Base-by-base conservation (phyloP, 805 yeast species). In the Phaffomyces antillensis region DNA sequence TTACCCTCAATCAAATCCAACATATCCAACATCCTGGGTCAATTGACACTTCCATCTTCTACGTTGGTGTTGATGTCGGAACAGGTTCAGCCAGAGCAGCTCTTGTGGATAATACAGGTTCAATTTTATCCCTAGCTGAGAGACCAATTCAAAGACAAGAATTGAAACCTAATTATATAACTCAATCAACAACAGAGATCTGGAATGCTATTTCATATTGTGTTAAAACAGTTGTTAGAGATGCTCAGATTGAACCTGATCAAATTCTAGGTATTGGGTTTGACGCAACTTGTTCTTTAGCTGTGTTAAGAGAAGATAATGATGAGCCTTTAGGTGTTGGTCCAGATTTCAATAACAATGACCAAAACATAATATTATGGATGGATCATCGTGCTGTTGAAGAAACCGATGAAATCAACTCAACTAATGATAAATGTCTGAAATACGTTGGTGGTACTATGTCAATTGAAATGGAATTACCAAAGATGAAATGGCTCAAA, bases 401-500 rank as follows among this genome's bases (percentile, higher is more conserved):
- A 8, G 96, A 91, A 61, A 89, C 96, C 13, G 69, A 78, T 45
- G 76, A 70, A 45, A 89, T 93, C 62, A 91, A 91, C 65, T 77
- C 82, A 36, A 84, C 96, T 0, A 75, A 76, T 32, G 95, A 88
- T 59, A 79, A 77, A 58, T 79, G 86, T 46, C 73, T 93, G 58
- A 84, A 86, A 62, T 93, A 87, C 62, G 98, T 93, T 17, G 99
- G 99, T 47, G 98, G 98, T 17, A 83, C 81, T 56, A 91, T 93
- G 97, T 89, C 97, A 41, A 85, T 93, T 58, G 99, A 91, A 65
- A 93, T 93, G 98, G 98, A 93, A 62, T 73, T 93, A 52, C 99
- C 99, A 49, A 93, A 93, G 67, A 89, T 88, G 68, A 86, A 86
- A 68, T 93, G 99, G 99, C 75, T 93, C 59, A 91, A 91, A 63